A percentile compares a stretch with the other conserved stretches of the same genome.
Conservation (phyloP, 2,329 filamentous ascomycete genomes). For the Cladosporium colombiae region DNA sequence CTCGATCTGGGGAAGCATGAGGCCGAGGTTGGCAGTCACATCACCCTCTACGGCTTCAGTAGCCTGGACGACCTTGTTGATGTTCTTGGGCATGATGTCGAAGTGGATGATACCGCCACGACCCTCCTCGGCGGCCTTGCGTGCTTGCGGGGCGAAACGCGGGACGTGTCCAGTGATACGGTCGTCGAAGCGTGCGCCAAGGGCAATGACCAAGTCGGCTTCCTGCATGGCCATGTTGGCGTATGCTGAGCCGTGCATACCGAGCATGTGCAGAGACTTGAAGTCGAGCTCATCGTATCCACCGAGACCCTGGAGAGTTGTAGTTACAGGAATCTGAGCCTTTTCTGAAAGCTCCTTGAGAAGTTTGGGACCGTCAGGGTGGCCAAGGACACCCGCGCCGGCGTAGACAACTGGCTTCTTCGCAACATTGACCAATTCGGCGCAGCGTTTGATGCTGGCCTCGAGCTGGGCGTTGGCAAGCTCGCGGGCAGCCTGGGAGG, state of each 20-base stretch:
- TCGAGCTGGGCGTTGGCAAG: conserved; percentile 71
- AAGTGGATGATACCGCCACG: conserved; percentile 96
- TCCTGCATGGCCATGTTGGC: conserved; percentile 99
- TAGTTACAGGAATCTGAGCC: conserved; percentile 89
- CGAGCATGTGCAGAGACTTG: conserved; percentile 96
- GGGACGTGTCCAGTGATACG: conserved; percentile 80
- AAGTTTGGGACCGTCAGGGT: conserved; percentile 74
- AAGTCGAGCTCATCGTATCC: conserved; percentile 90
- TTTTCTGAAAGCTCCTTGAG: conserved; percentile 88
- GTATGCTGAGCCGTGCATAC: conserved; percentile 96
- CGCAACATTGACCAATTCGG: conserved; percentile 78
- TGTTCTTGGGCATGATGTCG: conserved; percentile 99
- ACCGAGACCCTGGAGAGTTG: conserved; percentile 90
- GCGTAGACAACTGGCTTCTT: conserved; percentile 97
- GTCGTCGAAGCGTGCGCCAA: conserved; percentile 93
- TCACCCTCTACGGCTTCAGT: conserved; percentile 95
- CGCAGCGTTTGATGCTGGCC: conserved; percentile 72
- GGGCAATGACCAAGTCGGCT: conserved; percentile 90
- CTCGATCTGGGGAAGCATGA: conserved; percentile 72
- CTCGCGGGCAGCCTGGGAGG: conserved; percentile 77
- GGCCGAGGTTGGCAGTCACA: conserved; percentile 73
- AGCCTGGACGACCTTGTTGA: conserved; percentile 98
- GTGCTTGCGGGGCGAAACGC: conserved; percentile 88
- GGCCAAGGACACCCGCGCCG: conserved; percentile 82
- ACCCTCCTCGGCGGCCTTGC: conserved; percentile 77